Evolutionary conservation across 352 stramenopile species (phyloP), one percentile per base, ranked within the genome.

Genomic region (Phytopythium cucurbitacearum): DNA sequence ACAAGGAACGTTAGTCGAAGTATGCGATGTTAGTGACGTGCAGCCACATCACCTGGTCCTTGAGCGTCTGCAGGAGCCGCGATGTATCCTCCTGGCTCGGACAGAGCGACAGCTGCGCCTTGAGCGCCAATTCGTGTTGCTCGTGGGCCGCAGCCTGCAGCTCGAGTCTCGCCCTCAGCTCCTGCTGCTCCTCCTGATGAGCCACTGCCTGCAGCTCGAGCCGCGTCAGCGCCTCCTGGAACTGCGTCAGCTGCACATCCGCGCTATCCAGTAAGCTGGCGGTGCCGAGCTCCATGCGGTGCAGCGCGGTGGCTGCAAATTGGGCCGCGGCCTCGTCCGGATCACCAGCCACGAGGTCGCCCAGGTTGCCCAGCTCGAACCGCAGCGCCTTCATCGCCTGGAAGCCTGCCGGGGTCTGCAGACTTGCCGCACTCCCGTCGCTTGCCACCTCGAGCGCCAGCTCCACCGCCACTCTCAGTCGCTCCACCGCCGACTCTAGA

Each of bases 51-150:
- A 86, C 77, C 73, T 88, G 73, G n/a, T 86, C 68, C 28, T 66
- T 62, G 0, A 89, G 63, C 28, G 69, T 69, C 21, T 82, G 64
- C 37, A 89, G 69, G 32, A 85, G 59, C 6, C 51, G 64, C 58
- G 85, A 44, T 3, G 75, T 87, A 51, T 87, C 76, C 62, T 86
- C 79, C 55, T 89, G 78, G 47, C 64, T 86, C 36, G 79, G 76
- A 59, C 71, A 86, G 3, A 47, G 54, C 8, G 59, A 57, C 28
- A 89, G 41, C 39, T 83, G 71, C n/a, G 49, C 67, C 40, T 51
- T 50, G 5, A 89, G 72, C 28, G 66, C 65, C 33, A 67, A 63
- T 16, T 87, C 76, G 7, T 67, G 64, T 28, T 79, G 52, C 42
- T 74, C 67, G 8, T 85, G 76, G 21, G 21, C 21, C 21, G 21